These are phyloP conservation scores for Arthrobotrys conoides DNA, from an alignment of 2,329 filamentous ascomycete genomes.

Conservation along the genomic window DNA sequence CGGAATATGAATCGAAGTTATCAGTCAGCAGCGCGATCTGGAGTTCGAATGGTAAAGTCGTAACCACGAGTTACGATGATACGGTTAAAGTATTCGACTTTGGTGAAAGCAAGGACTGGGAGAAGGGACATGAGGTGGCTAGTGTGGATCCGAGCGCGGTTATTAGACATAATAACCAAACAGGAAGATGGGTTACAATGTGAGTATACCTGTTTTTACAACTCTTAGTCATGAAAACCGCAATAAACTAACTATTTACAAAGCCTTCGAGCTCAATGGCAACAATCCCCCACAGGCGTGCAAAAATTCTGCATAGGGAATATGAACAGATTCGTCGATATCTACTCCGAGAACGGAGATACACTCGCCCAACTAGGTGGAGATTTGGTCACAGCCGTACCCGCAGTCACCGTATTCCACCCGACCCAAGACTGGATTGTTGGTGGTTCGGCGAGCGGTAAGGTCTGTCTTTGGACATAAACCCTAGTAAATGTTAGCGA, in stretches of 20 bases:
- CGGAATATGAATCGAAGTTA: conserved; percentile 83
- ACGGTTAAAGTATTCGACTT: conserved; percentile 86
- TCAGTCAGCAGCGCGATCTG: conserved; percentile 95
- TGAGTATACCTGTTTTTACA: conserved; percentile 4
- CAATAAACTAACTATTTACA: conserved; percentile 2
- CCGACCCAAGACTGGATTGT: conserved; percentile 90
- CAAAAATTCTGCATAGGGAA: conserved; percentile 94
- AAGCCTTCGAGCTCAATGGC: conserved; percentile 88
- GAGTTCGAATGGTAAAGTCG: conserved; percentile 85
- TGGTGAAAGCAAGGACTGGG: conserved; percentile 74
- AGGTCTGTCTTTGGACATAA: conserved; percentile 90
- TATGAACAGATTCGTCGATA: conserved; percentile 96
- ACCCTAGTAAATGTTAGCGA: background rate
- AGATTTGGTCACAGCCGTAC: conserved; percentile 93
- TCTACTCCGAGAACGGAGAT: conserved; percentile 84
- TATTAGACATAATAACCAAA: conserved; percentile 93
- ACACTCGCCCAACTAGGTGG: conserved; percentile 90
- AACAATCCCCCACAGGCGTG: conserved; percentile 80
- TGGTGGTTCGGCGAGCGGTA: conserved; percentile 90
- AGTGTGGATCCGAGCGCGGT: conserved; percentile 78
- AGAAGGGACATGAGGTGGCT: conserved; percentile 73
- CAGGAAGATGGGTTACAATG: conserved; percentile 82
- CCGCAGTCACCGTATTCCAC: conserved; percentile 92
- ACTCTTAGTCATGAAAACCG: background rate
- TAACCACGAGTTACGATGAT: conserved; percentile 94